Evolutionary conservation across 1,139 yeast genomes (phyloP).

Genomic region (Scheffersomyces titani): DNA sequence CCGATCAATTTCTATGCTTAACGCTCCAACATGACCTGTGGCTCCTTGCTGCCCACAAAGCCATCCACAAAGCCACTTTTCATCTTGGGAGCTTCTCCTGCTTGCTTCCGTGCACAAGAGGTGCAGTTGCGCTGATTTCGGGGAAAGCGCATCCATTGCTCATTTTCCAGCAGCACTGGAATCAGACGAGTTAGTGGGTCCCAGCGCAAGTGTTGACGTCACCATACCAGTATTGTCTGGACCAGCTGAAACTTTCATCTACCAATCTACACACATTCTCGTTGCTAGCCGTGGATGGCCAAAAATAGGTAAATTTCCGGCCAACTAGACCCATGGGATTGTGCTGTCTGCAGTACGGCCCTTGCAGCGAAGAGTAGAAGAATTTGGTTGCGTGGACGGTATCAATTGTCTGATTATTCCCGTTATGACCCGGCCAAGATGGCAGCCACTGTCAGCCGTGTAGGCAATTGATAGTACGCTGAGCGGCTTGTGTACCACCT

Average conservation of each 20-base stretch:
- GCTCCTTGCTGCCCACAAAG: too few relatives aligned
- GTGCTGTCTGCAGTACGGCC: neutral
- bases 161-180: neutral
- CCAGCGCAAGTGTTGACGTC: neutral
- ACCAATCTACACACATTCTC: neutral
- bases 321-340: neutral
- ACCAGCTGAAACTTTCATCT: neutral
- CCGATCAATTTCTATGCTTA: neutral
- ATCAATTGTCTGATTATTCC: neutral
- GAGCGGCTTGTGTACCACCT: neutral
- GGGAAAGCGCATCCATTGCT: neutral
- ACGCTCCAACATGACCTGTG: conserved; percentile 1
- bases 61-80: neutral
- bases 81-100: neutral
- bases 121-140: neutral
- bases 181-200: neutral
- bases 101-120: neutral
- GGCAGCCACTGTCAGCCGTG: neutral
- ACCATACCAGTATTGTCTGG: neutral
- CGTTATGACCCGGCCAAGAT: neutral
- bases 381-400: neutral
- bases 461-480: neutral
- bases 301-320: neutral
- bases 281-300: neutral
- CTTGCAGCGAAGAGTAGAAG: neutral